Evolutionary conservation across 805 yeast species (phyloP), one percentile per base, ranked within the genome.

Genomic region (Wickerhamiella slavikovae): DNA sequence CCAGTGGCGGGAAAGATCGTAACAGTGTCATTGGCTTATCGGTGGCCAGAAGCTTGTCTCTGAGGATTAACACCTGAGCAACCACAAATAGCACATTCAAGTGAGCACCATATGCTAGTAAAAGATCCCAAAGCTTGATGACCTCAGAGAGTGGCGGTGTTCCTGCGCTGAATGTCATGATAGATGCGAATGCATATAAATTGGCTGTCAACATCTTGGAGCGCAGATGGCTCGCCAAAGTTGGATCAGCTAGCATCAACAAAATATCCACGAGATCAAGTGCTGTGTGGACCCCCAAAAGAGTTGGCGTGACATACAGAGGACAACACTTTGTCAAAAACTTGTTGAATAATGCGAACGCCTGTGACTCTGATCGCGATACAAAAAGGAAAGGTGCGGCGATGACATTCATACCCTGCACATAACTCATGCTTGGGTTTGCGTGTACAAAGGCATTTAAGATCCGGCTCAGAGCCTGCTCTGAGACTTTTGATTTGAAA

Each of bases 331-430:
- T 51, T 3, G 64, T 62, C 28, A 82, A 52, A 24, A 82, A 51
- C 15, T 64, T 61, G 29, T 70, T 69, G 39, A 79, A 68, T 21
- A 83, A 36, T 8, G 75, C 66, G 46, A 70, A 80, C 2, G 93
- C 89, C 51, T 80, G 79, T 0, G 93, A 82, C 47, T 82, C 95
- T 21, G 80, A 67, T 24, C 71, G 69, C 40, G 75, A 62, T 1
- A 75, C 62, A 45, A 67, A 82, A 12, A 80, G 63, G 32, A 82
- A 65, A 1, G 94, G 93, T 0, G 93, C 94, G 15, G 75, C 62
- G 15, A 82, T 49, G 0, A 82, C 80, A 46, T 82, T 82, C 74
- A 83, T 68, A 2, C 94, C 94, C 47, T 82, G 94, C n/a, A 82
- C 93, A 26, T 45, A 43, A 22, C 37, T 25, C 18, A 32, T 16